Base-by-base conservation (phyloP, 2,329 filamentous ascomycete species). In the Pseudogymnoascus sp. region DNA sequence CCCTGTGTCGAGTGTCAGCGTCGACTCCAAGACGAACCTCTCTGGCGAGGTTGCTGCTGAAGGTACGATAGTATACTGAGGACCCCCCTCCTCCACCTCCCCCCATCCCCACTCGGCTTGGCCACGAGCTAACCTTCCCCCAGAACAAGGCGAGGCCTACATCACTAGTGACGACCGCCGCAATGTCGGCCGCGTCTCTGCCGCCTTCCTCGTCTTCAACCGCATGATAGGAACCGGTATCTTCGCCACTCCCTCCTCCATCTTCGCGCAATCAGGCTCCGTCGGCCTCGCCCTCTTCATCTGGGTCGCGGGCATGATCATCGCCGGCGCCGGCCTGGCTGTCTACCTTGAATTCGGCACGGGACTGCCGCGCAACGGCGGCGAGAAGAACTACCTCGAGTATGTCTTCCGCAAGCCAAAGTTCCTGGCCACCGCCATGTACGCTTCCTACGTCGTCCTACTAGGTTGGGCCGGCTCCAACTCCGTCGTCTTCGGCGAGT, bases 401-500 rank as follows among this genome's bases (percentile, higher is more conserved):
- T 86, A 78, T 71, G 82, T 86, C 61, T 88, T 81, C 75, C 79
- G 81, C 37, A 80, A 77, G 68, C 86, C 86, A 1, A 79, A 77
- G 68, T 87, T 87, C 71, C 78, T 88, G 7, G 80, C 79, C 54
- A 88, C 85, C 6, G 81, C 79, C 12, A 75, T 87, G 63, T 88
- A 86, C 73, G 77, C 80, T 3, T 80, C 81, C 31, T 87, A 88
- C 66, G 82, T 86, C 11, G 70, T 89, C 26, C 78, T 89, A 1
- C 80, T 88, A 16, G 84, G 83, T 11, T 88, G 85, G 84, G 84
- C 85, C 0, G 83, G 83, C 5, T 83, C 83, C 12, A 89, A 89
- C 73, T 87, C 83, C 0, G 83, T 90, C 66, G 81, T 89, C 40
- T 89, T 90, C 67, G 86, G 86, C 65, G 85, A 88, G 71, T 89